Conservation (phyloP, 139 green algal genomes). For the Dunaliella primolecta region DNA sequence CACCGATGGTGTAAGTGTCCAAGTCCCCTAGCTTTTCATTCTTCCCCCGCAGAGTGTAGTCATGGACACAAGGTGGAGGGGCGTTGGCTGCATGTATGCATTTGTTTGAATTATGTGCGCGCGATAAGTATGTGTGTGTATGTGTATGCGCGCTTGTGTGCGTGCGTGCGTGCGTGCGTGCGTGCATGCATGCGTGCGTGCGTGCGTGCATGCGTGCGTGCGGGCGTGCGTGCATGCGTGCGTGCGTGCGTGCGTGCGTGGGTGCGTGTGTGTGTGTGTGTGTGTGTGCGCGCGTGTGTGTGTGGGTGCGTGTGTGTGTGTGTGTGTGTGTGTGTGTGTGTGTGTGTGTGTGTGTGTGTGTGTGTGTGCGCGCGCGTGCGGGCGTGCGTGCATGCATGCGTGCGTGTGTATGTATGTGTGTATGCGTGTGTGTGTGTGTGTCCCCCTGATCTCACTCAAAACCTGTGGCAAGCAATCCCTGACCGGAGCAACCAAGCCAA, state of each 20-base stretch:
- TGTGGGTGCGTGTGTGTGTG: not conserved
- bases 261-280: not conserved
- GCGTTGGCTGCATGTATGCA: not conserved
- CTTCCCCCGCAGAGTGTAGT: not conserved
- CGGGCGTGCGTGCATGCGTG: not conserved
- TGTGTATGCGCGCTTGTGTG: too few species aligned
- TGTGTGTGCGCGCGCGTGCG: not conserved
- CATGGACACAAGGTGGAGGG: not conserved
- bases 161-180: not conserved
- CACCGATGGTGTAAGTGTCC: not conserved
- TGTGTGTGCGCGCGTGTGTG: not conserved
- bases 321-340: not conserved
- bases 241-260: not conserved
- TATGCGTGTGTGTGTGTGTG: not conserved
- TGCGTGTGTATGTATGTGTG: not conserved
- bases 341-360: not conserved
- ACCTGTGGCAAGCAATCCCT: too few species aligned
- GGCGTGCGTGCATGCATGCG: not conserved
- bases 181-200: not conserved
- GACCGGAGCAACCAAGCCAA: too few species aligned
- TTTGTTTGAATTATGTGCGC: too few species aligned
- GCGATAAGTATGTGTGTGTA: not conserved
- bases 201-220: not conserved
- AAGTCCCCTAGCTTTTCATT: not conserved
- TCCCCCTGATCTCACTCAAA: too few species aligned